Percentiles rank a stretch among this genome's conserved stretches.
Evolutionary conservation across 257 asterid species (phyloP).

Genomic region (Jaltomata sinuosa): DNA sequence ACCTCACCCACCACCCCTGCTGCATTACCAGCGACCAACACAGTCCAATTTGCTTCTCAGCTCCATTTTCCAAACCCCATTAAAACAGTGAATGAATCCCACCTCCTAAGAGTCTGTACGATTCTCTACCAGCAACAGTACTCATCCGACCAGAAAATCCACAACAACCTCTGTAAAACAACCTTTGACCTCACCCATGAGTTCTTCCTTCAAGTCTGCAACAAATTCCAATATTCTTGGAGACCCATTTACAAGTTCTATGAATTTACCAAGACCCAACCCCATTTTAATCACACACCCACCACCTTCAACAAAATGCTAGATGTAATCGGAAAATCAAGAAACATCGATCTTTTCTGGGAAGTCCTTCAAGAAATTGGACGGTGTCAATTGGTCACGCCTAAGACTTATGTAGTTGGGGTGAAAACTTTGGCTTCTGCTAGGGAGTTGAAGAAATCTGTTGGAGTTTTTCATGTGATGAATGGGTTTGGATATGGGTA

Average conservation of each 20-base stretch:
- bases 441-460: conserved; percentile 78
- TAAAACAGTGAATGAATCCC: conserved; percentile 46
- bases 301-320: conserved; percentile 71
- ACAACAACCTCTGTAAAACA: conserved; percentile 38
- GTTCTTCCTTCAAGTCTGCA: conserved; percentile 84
- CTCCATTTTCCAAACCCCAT: conserved; percentile 6
- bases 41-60: conserved; percentile 6
- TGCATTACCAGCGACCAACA: conserved; percentile 9
- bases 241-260: conserved; percentile 72
- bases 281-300: conserved; percentile 52
- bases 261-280: conserved; percentile 38
- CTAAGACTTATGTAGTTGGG: conserved; percentile 57
- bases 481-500: conserved; percentile 58
- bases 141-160: conserved; percentile 48
- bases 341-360: conserved; percentile 82
- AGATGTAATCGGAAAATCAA: conserved; percentile 69
- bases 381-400: conserved; percentile 39
- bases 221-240: conserved; percentile 81
- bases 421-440: conserved; percentile 54
- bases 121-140: conserved; percentile 87
- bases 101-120: conserved; percentile 68
- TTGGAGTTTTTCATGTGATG: conserved; percentile 74
- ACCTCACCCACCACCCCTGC: not conserved
- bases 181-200: conserved; percentile 58
- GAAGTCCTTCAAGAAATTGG: conserved; percentile 56